Percentiles rank a stretch among this genome's conserved stretches.
phyloP scores from a whole-genome alignment of 768 basidiomycete genomes.

The Termitomyces sp. region DNA sequence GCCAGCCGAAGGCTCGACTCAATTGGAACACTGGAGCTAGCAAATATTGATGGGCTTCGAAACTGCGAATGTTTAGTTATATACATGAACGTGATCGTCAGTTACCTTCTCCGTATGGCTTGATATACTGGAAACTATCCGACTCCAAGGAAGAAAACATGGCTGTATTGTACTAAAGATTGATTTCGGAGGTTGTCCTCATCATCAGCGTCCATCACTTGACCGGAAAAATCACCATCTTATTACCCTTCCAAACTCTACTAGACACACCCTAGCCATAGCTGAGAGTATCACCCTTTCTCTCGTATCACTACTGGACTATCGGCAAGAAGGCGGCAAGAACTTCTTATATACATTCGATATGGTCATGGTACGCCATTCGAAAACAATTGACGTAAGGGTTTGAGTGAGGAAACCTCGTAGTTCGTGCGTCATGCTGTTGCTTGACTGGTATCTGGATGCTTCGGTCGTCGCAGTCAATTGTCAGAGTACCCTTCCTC shows the following conservation, averaged over 20 bases:
- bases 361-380: not conserved
- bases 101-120: no score
- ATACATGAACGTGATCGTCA: no score
- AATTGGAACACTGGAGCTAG: no score
- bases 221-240: not conserved
- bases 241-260: not conserved
- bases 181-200: not conserved
- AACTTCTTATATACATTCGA: not conserved
- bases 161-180: not conserved
- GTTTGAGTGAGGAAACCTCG: not conserved
- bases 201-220: not conserved
- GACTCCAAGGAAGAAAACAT: not conserved
- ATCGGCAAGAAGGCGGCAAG: not conserved
- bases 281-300: not conserved
- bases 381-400: no score
- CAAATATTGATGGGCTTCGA: no score
- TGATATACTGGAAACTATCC: no score
- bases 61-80: no score
- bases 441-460: not conserved
- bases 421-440: not conserved
- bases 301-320: not conserved
- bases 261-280: not conserved
- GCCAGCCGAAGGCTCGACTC: no score
- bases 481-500: not conserved
- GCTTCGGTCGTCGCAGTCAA: not conserved